Evolutionary conservation across 31 red algal species (phyloP), one percentile per base, ranked within the genome.

Genomic region (Asparagopsis taxiformis): DNA sequence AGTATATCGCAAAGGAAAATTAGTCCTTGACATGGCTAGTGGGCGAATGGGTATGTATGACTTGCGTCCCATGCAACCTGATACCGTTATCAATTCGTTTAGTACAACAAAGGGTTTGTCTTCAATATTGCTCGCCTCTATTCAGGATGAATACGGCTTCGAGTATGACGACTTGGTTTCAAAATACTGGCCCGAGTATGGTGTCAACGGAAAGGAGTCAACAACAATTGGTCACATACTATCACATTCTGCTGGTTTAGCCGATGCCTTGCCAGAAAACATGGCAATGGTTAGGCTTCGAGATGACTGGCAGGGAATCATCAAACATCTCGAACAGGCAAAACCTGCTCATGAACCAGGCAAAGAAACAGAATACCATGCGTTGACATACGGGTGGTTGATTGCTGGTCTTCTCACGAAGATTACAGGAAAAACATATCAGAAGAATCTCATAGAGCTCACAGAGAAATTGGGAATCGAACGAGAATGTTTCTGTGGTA

Each of bases 31-130:
- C 62, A 16, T 93, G 23, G 74, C 82, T 1, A 24, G 49, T 0
- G 90, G 90, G 1, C 55, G 55, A 19, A 64, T 41, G 43, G 78
- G 62, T 3, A 36, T 61, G 13, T 75, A 93, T 55, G 46, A 74
- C 24, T 15, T 30, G 20, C 74, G 51, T 31, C 75, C 75, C 6
- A 82, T 93, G 20, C 79, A 58, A 17, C 75, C 90, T 3, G 37
- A 80, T 33, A 74, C 90, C 21, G 52, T 93, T 1, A 88, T 93
- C 59, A 73, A 79, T 25, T 70, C 79, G 19, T 93, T 82, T 66
- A 81, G 74, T 3, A 55, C 59, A 3, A 87, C 90, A 15, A 93
- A 93, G 57, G 90, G 77, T 11, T 51, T 93, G 23, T 75, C 74
- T 15, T 55, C 82, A 4, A 80, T 82, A 17, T 53, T 82, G 46